Percentiles rank a stretch among this genome's conserved stretches.
Evolutionary conservation across 2,329 filamentous ascomycete genomes (phyloP).

Genomic region (Pseudonectria buxi): DNA sequence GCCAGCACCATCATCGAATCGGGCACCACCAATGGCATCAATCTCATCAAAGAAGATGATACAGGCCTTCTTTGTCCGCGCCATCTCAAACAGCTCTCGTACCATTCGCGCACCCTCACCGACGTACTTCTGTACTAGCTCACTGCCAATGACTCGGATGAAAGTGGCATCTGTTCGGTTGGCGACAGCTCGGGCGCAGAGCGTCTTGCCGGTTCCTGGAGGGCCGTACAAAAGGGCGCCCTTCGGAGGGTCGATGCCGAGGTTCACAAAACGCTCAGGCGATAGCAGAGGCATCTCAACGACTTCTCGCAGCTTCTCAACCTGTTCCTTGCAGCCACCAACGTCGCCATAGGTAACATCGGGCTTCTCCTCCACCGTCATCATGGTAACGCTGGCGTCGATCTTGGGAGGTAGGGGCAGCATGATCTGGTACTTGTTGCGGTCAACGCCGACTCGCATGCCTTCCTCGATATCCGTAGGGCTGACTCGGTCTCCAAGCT

Average conservation of each 20-base stretch:
- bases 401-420: conserved; percentile 95
- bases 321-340: conserved; percentile 98
- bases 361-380: conserved; percentile 99
- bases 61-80: conserved; percentile 97
- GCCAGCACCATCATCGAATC: conserved; percentile 93
- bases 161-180: conserved; percentile 98
- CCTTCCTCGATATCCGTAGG: conserved; percentile 99
- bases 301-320: conserved; percentile 96
- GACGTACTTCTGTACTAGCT: conserved; percentile 98
- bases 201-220: conserved; percentile 97
- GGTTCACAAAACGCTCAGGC: conserved; percentile 92
- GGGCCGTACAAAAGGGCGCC: conserved; percentile 94
- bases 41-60: conserved; percentile 98
- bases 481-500: conserved; percentile 91
- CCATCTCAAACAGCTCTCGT: conserved; percentile 98
- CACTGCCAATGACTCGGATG: conserved; percentile 95
- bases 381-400: conserved; percentile 98
- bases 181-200: conserved; percentile 93
- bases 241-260: conserved; percentile 98
- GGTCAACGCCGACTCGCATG: conserved; percentile 96
- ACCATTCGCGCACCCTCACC: conserved; percentile 98
- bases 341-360: conserved; percentile 99
- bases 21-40: conserved; percentile 89
- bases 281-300: conserved; percentile 97
- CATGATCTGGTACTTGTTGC: conserved; percentile 99